These are phyloP conservation scores for Uronychia binucleata DNA, from an alignment of 73 alveolate species.

Conservation along the genomic window DNA sequence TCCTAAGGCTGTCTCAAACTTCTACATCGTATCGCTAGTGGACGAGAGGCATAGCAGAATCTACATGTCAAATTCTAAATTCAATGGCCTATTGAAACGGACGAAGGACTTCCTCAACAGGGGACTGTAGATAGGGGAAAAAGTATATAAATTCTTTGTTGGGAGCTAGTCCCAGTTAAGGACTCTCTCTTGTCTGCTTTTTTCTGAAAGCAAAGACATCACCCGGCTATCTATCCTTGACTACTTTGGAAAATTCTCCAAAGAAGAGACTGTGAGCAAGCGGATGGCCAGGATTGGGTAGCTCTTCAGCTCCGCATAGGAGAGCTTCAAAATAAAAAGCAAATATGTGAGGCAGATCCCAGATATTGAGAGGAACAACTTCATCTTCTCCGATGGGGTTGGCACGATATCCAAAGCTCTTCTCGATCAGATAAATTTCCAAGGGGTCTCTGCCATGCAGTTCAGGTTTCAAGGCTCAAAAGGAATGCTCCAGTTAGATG, in stretches of 20 bases:
- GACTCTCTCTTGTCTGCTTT: neutral
- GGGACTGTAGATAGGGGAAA: neutral
- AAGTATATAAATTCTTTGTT: neutral
- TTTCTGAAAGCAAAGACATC: neutral
- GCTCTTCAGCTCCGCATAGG: neutral
- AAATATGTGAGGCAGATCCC: neutral
- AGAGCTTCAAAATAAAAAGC: neutral
- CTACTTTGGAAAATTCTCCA: neutral
- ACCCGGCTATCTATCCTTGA: neutral
- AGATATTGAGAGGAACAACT: neutral
- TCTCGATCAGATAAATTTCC: neutral
- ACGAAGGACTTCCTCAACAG: neutral
- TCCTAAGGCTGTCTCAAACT: too few species aligned
- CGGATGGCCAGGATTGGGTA: neutral
- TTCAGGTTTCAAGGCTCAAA: slow-evolving; percentile 24
- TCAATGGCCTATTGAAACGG: too few species aligned
- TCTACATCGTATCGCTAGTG: too few species aligned
- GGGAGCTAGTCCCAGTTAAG: neutral
- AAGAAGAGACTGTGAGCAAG: neutral
- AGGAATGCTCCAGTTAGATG: slow-evolving; percentile 9
- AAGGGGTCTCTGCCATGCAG: slow-evolving; percentile 6
- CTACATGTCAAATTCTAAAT: too few species aligned
- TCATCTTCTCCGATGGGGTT: slow-evolving; percentile 29
- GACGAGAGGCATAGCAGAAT: too few species aligned
- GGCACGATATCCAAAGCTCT: slow-evolving; percentile 26